A percentile compares a stretch with the other conserved stretches of the same genome.
phyloP scores from a whole-genome alignment of 1,284 basidiomycete species.

The Leucoagaricus sp. region DNA sequence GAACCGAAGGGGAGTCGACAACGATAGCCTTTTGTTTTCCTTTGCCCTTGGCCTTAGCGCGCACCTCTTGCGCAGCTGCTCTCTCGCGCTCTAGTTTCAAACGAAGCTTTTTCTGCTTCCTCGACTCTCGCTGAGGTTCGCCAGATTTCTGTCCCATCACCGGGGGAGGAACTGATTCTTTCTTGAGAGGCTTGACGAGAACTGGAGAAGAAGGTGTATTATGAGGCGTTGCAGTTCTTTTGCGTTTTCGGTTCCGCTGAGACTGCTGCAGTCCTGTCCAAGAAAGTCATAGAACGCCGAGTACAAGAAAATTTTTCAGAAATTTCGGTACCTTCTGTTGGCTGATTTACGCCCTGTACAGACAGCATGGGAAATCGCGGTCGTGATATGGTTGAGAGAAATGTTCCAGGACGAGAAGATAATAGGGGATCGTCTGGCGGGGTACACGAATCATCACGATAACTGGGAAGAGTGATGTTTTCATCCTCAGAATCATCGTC shows the following conservation, averaged over 20 bases:
- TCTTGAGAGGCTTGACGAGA: not conserved
- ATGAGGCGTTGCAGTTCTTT: not conserved
- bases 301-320: not conserved
- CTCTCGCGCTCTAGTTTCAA: conserved; percentile 32
- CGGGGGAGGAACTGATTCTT: not conserved
- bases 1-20: not conserved
- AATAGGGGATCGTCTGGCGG: not conserved
- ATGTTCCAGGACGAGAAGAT: conserved; percentile 7
- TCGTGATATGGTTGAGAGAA: not conserved
- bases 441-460: not conserved
- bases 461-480: conserved; percentile 24
- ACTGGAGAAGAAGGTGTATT: conserved; percentile 12
- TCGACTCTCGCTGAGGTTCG: conserved; percentile 26
- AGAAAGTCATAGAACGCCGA: not conserved
- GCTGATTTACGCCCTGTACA: not conserved
- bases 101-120: conserved; percentile 40
- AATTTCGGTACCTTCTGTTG: conserved; percentile 2
- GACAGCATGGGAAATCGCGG: not conserved
- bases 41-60: conserved; percentile 15
- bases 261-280: not conserved
- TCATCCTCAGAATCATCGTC: conserved; percentile 42
- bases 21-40: not conserved
- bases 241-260: conserved; percentile 13
- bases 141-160: not conserved
- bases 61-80: conserved; percentile 28